phyloP scores from a whole-genome alignment of 371 early-diverging fungal species.

The Mucor plumbeus region DNA sequence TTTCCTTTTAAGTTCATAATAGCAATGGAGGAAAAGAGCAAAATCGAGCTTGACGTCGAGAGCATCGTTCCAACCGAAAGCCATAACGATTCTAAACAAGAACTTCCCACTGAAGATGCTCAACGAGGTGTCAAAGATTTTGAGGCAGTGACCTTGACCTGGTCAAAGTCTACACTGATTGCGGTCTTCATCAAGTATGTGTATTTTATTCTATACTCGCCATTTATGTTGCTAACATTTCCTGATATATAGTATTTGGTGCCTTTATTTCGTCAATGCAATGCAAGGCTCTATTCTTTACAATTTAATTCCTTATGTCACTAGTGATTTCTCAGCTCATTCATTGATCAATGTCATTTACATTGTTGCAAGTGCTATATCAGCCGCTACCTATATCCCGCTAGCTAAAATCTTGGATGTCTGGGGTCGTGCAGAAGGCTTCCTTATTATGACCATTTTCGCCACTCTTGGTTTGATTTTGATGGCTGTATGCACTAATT shows the following conservation, averaged over 20 bases:
- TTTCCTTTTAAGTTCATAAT: background rate
- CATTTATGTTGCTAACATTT: background rate
- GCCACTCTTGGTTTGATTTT: constrained; percentile 24
- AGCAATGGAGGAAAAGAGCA: constrained; percentile 13
- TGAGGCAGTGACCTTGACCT: constrained; percentile 13
- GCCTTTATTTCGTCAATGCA: constrained; percentile 18
- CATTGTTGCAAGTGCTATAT: constrained; percentile 23
- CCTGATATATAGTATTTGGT: constrained; percentile 17
- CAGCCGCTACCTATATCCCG: constrained; percentile 20
- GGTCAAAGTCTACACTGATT: constrained; percentile 19
- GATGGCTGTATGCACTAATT: constrained; percentile 26
- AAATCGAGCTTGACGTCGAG: constrained; percentile 19
- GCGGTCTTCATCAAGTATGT: constrained; percentile 17
- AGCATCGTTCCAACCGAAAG: background rate
- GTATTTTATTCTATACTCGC: background rate
- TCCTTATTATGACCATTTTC: constrained; percentile 19
- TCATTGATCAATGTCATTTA: constrained; percentile 20
- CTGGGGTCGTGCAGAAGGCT: constrained; percentile 27
- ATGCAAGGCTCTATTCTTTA: constrained; percentile 15
- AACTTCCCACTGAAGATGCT: background rate
- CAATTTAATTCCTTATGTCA: constrained; percentile 24
- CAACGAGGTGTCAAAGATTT: constrained; percentile 17
- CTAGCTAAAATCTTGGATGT: constrained; percentile 19
- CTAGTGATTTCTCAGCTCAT: constrained; percentile 21
- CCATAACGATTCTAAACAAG: background rate